A percentile compares a stretch with the other conserved stretches of the same genome.
These are phyloP conservation scores for Pseudogymnoascus sp. DNA, from an alignment of 2,329 filamentous ascomycete species.

Conservation along the genomic window DNA sequence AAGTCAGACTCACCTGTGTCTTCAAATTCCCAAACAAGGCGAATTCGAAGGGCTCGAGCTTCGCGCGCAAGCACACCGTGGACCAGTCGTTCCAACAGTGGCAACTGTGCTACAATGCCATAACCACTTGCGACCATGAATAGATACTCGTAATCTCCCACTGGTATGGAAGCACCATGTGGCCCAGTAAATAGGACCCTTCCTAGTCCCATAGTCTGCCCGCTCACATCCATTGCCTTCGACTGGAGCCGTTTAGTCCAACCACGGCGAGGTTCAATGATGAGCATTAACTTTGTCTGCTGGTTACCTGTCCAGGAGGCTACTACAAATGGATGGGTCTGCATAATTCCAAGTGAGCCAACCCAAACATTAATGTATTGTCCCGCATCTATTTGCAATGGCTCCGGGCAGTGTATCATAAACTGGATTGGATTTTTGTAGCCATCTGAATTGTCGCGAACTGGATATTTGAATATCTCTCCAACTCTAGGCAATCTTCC, in stretches of 20 bases:
- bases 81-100: slow-evolving; percentile 13
- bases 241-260: slow-evolving; percentile 14
- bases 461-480: neutral
- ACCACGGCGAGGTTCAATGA: slow-evolving; percentile 12
- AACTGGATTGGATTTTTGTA: neutral
- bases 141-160: slow-evolving; percentile 15
- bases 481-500: slow-evolving; percentile 8
- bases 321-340: slow-evolving; percentile 27
- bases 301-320: slow-evolving; percentile 20
- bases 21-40: slow-evolving; percentile 15
- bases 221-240: neutral
- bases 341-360: slow-evolving; percentile 14
- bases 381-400: neutral
- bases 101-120: slow-evolving; percentile 10
- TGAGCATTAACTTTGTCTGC: slow-evolving; percentile 22
- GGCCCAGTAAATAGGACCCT: slow-evolving; percentile 15
- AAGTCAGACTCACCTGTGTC: slow-evolving; percentile 12
- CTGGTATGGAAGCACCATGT: slow-evolving; percentile 9
- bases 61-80: slow-evolving; percentile 12
- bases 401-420: slow-evolving; percentile 8
- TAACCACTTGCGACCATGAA: slow-evolving; percentile 18
- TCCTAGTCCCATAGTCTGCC: slow-evolving; percentile 9
- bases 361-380: slow-evolving; percentile 15
- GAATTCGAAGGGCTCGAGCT: slow-evolving; percentile 15
- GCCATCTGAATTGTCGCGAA: neutral